Evolutionary conservation across 208 protist genomes (phyloP).

Genomic region (Crithidia fasciculata): DNA sequence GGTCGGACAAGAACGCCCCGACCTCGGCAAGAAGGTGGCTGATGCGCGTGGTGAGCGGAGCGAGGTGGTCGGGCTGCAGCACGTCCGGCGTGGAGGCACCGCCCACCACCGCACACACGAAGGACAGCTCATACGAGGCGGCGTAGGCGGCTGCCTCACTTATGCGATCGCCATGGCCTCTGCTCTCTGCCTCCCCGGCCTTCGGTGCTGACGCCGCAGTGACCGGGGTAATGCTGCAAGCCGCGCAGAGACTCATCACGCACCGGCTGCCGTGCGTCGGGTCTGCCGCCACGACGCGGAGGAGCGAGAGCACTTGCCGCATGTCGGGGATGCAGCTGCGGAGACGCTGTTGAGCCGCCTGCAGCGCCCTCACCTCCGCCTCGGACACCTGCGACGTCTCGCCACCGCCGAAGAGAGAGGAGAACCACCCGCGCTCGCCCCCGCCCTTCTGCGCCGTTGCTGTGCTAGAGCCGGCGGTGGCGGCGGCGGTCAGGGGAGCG

Average conservation of each 20-base stretch:
- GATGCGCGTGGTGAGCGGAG: slow-evolving; percentile 15
- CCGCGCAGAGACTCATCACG: slow-evolving; percentile 26
- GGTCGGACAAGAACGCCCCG: slow-evolving; percentile 16
- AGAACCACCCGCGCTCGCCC: slow-evolving; percentile 48
- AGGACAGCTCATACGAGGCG: slow-evolving; percentile 29
- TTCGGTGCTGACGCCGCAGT: neutral
- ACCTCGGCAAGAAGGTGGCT: slow-evolving; percentile 21
- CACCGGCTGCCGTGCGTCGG: slow-evolving; percentile 8
- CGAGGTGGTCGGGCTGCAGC: slow-evolving; percentile 22
- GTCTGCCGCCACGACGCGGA: slow-evolving; percentile 25
- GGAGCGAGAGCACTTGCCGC: slow-evolving; percentile 43
- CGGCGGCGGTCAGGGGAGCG: slow-evolving; percentile 9
- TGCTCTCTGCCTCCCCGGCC: neutral
- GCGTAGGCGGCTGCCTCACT: slow-evolving; percentile 33
- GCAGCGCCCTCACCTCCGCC: slow-evolving; percentile 31
- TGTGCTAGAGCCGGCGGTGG: neutral
- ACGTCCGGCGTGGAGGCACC: slow-evolving; percentile 7
- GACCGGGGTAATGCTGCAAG: slow-evolving; percentile 22
- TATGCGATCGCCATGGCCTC: slow-evolving; percentile 1
- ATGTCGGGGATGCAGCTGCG: slow-evolving; percentile 48
- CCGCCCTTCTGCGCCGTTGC: slow-evolving; percentile 3
- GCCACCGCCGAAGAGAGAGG: slow-evolving; percentile 46
- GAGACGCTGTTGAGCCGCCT: slow-evolving; percentile 38
- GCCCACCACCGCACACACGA: slow-evolving; percentile 32
- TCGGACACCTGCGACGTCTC: slow-evolving; percentile 30